These are phyloP conservation scores for Lolium multiflorum DNA, from an alignment of 176 grass and related monocot genomes.

Conservation along the genomic window DNA sequence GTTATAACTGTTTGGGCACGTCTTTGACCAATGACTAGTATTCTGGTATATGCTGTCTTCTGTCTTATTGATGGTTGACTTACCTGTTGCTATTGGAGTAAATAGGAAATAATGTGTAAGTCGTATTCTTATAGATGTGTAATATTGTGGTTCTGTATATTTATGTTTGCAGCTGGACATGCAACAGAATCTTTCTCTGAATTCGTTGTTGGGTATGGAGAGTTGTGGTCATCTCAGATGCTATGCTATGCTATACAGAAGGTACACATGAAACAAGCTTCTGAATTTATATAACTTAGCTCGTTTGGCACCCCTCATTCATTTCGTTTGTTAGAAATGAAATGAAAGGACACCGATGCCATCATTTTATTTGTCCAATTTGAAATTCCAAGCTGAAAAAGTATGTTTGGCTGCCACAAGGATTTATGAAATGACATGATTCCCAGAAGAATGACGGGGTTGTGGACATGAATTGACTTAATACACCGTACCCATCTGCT, in stretches of 20 bases:
- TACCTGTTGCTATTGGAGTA: slow-evolving; percentile 3
- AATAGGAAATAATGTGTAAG: slow-evolving; percentile 11
- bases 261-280: slow-evolving; percentile 54
- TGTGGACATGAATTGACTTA: too few relatives aligned
- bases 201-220: slow-evolving; percentile 96
- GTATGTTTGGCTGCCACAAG: too few relatives aligned
- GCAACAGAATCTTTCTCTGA: slow-evolving; percentile 96
- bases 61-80: slow-evolving; percentile 16
- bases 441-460: too few relatives aligned
- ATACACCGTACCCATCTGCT: too few relatives aligned
- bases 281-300: background rate
- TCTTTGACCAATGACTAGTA: slow-evolving; percentile 18
- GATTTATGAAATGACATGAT: too few relatives aligned
- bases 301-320: background rate
- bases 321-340: too few relatives aligned
- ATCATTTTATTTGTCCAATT: too few relatives aligned
- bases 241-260: slow-evolving; percentile 88
- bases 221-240: slow-evolving; percentile 98
- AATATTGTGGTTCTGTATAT: slow-evolving; percentile 22
- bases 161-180: slow-evolving; percentile 87
- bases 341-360: too few relatives aligned
- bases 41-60: background rate
- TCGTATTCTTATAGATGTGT: slow-evolving; percentile 18
- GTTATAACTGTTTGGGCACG: background rate
- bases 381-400: too few relatives aligned